Evolutionary conservation across 306 rosid species (phyloP).

Genomic region (Fragaria ananassa): DNA sequence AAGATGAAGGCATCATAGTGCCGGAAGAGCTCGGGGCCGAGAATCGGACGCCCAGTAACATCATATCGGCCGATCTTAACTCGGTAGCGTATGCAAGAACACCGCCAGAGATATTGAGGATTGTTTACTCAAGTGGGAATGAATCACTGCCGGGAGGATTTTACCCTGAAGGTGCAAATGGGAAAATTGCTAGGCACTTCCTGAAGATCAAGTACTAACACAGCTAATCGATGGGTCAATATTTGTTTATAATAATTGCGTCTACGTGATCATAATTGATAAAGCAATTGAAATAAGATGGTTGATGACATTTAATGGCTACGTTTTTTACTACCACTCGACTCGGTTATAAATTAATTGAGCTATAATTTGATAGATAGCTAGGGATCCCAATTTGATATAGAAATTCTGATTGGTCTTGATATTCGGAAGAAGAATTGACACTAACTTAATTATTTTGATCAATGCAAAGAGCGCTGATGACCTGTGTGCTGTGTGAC

Average conservation of each 20-base stretch:
- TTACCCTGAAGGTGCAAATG: conserved; percentile 30
- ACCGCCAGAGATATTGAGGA: conserved; percentile 20
- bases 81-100: conserved; percentile 27
- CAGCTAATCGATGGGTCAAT: too few species aligned
- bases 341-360: too few species aligned
- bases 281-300: not conserved
- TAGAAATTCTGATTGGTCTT: too few species aligned
- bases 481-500: too few species aligned
- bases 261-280: not conserved
- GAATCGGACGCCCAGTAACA: conserved; percentile 22
- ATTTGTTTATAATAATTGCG: not conserved
- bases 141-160: conserved; percentile 25
- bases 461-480: too few species aligned
- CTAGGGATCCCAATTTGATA: too few species aligned
- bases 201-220: not conserved
- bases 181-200: conserved; percentile 21
- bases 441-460: too few species aligned
- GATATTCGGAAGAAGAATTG: too few species aligned
- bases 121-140: conserved; percentile 15
- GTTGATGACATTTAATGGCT: not conserved
- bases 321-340: too few species aligned
- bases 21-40: conserved; percentile 26
- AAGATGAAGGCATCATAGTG: conserved; percentile 32
- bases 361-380: too few species aligned
- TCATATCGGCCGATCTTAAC: conserved; percentile 20